A percentile compares a stretch with the other conserved stretches of the same genome.
phyloP scores from a whole-genome alignment of 768 basidiomycete species.

The Tulasnella sp. region DNA sequence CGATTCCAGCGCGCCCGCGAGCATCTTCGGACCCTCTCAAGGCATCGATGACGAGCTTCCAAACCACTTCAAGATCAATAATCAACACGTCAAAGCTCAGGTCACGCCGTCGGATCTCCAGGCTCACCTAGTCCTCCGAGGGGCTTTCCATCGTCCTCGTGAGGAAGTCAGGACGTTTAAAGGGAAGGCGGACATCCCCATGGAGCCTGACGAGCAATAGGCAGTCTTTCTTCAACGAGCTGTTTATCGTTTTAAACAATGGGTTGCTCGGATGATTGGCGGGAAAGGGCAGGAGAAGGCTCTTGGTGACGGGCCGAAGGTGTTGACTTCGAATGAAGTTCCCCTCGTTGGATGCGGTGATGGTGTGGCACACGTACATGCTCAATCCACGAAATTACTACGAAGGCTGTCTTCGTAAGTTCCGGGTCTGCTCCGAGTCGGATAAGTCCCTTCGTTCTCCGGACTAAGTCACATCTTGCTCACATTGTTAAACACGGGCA shows the following conservation, averaged over 20 bases:
- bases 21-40: too few relatives aligned
- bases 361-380: constrained; percentile 25
- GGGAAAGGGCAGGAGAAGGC: neutral
- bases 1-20: too few relatives aligned
- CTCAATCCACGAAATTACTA: neutral
- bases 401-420: neutral
- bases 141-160: constrained; percentile 19
- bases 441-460: neutral
- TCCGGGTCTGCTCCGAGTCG: neutral
- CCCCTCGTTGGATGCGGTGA: constrained; percentile 22
- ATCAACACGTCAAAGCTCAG: constrained; percentile 6
- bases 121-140: constrained; percentile 21
- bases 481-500: too few relatives aligned
- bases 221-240: constrained; percentile 14
- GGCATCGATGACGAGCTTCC: neutral
- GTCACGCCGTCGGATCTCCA: constrained; percentile 16
- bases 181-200: neutral
- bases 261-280: neutral
- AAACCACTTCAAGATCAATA: neutral
- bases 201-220: constrained; percentile 13
- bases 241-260: constrained; percentile 17
- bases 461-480: neutral
- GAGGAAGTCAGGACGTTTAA: neutral
- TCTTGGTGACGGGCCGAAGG: neutral
- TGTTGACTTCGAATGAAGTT: neutral